phyloP scores from a whole-genome alignment of 768 basidiomycete genomes.

The Pisolithus microcarpus region DNA sequence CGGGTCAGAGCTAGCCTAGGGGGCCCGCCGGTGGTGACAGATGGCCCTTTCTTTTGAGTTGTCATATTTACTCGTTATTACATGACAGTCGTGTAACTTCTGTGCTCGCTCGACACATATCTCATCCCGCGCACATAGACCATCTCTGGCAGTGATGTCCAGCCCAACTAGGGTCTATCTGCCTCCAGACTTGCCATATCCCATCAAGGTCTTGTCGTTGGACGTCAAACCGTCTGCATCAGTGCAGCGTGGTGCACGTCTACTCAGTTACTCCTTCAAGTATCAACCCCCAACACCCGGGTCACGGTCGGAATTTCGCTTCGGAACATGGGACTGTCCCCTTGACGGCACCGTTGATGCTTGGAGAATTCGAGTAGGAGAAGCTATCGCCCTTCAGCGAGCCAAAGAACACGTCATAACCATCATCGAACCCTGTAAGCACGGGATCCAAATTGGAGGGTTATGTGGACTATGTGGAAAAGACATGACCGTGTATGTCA shows the following conservation, averaged over 20 bases:
- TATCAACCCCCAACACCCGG: slow-evolving; percentile 42
- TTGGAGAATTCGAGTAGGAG: slow-evolving; percentile 66
- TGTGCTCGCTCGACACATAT: background rate
- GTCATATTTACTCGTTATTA: background rate
- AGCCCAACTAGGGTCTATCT: slow-evolving; percentile 70
- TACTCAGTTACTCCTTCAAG: slow-evolving; percentile 81
- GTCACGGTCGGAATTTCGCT: slow-evolving; percentile 56
- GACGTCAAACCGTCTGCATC: slow-evolving; percentile 38
- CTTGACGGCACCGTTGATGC: slow-evolving; percentile 69
- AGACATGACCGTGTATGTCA: slow-evolving; percentile 80
- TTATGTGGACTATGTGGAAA: slow-evolving; percentile 93
- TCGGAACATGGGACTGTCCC: slow-evolving; percentile 87
- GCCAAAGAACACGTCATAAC: slow-evolving; percentile 57
- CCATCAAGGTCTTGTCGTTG: slow-evolving; percentile 72
- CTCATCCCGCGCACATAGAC: background rate
- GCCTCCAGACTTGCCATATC: slow-evolving; percentile 76
- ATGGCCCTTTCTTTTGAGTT: background rate
- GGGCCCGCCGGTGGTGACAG: no score
- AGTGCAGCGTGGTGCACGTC: slow-evolving; percentile 65
- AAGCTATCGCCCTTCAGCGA: slow-evolving; percentile 51
- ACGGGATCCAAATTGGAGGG: slow-evolving; percentile 87
- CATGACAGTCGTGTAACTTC: no score
- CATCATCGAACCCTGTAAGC: slow-evolving; percentile 89
- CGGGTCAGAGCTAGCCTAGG: no score
- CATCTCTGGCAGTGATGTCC: slow-evolving; percentile 31